Conservation (phyloP, 106 monocot species). For the Posidonia australis region DNA sequence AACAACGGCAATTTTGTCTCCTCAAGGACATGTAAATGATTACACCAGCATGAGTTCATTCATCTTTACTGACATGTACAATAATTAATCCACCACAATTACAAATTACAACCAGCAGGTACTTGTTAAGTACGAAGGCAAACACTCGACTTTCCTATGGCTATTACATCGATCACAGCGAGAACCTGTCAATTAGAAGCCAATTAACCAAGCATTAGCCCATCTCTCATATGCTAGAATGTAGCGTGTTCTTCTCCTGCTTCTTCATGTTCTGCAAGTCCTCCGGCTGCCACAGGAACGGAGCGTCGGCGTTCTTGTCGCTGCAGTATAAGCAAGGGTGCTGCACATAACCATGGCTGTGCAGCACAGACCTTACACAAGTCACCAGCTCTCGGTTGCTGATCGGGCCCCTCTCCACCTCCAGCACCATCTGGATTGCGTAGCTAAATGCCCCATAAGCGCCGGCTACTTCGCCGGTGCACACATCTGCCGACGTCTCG, state of each 20-base stretch:
- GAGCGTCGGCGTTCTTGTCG: conserved; percentile 51
- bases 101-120: too few species aligned
- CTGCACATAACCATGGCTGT: conserved; percentile 33
- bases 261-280: neutral
- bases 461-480: conserved; percentile 9
- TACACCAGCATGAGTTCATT: too few species aligned
- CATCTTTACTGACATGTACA: too few species aligned
- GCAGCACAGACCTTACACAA: conserved; percentile 28
- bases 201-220: too few species aligned
- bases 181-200: too few species aligned
- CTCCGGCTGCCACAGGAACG: conserved; percentile 35
- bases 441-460: conserved; percentile 75
- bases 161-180: too few species aligned
- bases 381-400: conserved; percentile 54
- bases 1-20: too few species aligned
- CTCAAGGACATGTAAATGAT: too few species aligned
- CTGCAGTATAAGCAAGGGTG: conserved; percentile 83
- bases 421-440: conserved; percentile 37
- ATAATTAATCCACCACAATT: too few species aligned
- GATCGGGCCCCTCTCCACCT: conserved; percentile 16
- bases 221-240: too few species aligned
- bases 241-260: neutral
- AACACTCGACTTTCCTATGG: too few species aligned
- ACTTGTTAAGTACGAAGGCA: too few species aligned
- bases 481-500: conserved; percentile 75